Percentiles rank a stretch among this genome's conserved stretches.
Conservation (phyloP, 768 basidiomycete species). For the Phlebiopsis gigantea region DNA sequence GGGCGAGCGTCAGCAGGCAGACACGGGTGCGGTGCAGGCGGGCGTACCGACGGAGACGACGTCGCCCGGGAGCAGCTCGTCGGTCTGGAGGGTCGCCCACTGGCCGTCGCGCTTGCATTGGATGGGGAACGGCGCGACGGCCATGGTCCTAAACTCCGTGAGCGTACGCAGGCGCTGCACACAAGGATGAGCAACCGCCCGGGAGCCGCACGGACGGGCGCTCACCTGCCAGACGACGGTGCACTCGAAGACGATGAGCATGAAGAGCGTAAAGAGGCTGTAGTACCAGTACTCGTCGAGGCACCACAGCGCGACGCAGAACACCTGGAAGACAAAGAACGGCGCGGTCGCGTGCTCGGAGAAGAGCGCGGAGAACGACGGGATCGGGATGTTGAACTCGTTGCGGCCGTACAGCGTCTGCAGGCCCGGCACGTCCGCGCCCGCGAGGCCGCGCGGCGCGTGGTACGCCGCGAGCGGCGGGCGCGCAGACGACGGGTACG, state of each 20-base stretch:
- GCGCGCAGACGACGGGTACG: conserved; percentile 76
- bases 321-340: conserved; percentile 99
- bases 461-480: conserved; percentile 69
- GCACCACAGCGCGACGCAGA: conserved; percentile 97
- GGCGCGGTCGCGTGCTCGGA: conserved; percentile 96
- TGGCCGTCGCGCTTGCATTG: conserved; percentile 72
- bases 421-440: conserved; percentile 43
- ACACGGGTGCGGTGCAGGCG: neutral
- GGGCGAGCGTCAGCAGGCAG: neutral
- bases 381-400: conserved; percentile 96
- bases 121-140: conserved; percentile 85
- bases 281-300: conserved; percentile 99
- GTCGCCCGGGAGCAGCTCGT: conserved; percentile 89
- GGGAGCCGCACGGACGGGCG: neutral
- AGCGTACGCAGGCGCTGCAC: conserved; percentile 84
- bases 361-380: conserved; percentile 89
- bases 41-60: conserved; percentile 73
- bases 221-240: conserved; percentile 97
- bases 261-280: conserved; percentile 95
- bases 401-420: conserved; percentile 81
- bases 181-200: neutral
- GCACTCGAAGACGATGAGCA: conserved; percentile 97
- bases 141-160: conserved; percentile 96
- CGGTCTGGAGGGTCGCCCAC: conserved; percentile 80
- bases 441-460: conserved; percentile 49